A percentile compares a stretch with the other conserved stretches of the same genome.
These are phyloP conservation scores for Blastocystis sp. DNA, from an alignment of 352 stramenopile genomes.

Conservation along the genomic window DNA sequence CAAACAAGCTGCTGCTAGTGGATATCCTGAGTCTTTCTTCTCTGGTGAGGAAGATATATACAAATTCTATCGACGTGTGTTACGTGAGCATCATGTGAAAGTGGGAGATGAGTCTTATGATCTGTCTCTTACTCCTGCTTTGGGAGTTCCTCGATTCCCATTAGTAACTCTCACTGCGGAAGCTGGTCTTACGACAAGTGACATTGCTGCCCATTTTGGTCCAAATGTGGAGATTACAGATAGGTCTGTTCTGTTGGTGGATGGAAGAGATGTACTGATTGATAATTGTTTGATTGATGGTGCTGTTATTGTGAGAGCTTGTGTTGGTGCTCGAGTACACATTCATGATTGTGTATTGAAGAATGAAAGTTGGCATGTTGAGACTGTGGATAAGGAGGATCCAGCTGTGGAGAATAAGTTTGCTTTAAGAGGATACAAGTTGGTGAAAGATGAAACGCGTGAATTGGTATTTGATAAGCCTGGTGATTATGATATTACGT, in stretches of 20 bases:
- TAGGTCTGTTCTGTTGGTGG: conserved; percentile 71
- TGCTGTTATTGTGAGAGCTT: conserved; percentile 70
- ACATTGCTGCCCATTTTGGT: conserved; percentile 71
- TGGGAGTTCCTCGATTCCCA: conserved; percentile 62
- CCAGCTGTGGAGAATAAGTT: conserved; percentile 61
- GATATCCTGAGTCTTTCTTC: conserved; percentile 64
- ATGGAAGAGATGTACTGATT: conserved; percentile 71
- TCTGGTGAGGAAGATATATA: conserved; percentile 64
- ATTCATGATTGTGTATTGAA: conserved; percentile 70
- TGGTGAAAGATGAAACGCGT: conserved; percentile 39
- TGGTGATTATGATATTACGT: conserved; percentile 19
- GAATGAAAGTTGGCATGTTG: conserved; percentile 71
- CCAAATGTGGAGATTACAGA: conserved; percentile 71
- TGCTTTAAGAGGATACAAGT: conserved; percentile 63
- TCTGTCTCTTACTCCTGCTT: conserved; percentile 57
- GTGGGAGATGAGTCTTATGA: conserved; percentile 62
- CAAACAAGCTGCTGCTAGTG: conserved; percentile 60
- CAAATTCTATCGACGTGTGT: conserved; percentile 62
- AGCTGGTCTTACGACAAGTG: conserved; percentile 58
- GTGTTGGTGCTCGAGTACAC: conserved; percentile 67
- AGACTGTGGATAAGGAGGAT: conserved; percentile 64
- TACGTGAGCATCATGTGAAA: conserved; percentile 52
- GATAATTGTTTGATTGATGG: conserved; percentile 75
- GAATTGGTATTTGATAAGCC: conserved; percentile 28
- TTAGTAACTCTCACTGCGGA: conserved; percentile 62